These are phyloP conservation scores for Dimocarpus longan DNA, from an alignment of 345 rosid genomes.

Conservation along the genomic window DNA sequence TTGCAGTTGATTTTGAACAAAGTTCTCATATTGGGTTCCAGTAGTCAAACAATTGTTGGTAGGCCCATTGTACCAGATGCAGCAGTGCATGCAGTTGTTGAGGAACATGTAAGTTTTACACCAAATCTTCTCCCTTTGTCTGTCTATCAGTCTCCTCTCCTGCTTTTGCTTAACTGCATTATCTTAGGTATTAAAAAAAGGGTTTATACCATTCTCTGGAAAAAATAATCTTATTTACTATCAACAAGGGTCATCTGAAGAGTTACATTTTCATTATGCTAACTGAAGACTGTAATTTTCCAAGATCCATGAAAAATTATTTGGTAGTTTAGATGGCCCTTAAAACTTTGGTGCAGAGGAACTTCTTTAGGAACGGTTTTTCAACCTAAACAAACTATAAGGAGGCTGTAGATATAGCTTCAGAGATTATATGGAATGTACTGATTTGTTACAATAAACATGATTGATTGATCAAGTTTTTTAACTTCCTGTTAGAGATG, in stretches of 20 bases:
- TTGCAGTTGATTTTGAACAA: conserved; percentile 83
- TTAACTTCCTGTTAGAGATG: background rate
- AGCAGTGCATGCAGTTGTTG: conserved; percentile 89
- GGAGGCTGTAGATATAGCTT: background rate
- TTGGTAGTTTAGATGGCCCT: background rate
- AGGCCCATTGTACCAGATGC: conserved; percentile 87
- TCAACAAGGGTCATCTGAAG: background rate
- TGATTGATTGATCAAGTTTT: background rate
- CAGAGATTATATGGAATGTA: background rate
- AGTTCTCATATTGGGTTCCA: conserved; percentile 84
- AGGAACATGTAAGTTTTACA: conserved; percentile 83
- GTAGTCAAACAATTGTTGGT: conserved; percentile 73
- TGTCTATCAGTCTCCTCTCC: background rate
- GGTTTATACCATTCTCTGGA: background rate
- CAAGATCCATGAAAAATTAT: background rate
- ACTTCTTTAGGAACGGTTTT: background rate
- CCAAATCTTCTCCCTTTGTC: background rate
- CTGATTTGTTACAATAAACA: background rate
- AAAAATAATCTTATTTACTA: background rate
- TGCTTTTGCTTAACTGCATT: background rate
- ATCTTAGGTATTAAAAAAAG: background rate
- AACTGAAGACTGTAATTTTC: background rate
- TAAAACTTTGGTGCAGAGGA: background rate
- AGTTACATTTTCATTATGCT: background rate
- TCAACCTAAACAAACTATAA: background rate